These are phyloP conservation scores for Simmondsia chinensis DNA, from an alignment of 148 eudicot species.

Conservation along the genomic window DNA sequence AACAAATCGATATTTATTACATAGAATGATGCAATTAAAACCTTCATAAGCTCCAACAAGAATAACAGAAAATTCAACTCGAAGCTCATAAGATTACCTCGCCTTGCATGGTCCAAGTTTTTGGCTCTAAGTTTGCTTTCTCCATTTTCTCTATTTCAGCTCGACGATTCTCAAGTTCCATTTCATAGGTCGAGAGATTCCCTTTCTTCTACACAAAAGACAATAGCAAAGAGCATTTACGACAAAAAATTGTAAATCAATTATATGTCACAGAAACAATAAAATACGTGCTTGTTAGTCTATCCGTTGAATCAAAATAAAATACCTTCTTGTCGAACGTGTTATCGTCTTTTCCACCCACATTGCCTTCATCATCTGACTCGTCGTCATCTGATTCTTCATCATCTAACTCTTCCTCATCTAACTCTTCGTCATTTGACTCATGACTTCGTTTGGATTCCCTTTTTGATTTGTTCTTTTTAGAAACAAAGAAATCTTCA, in stretches of 20 bases:
- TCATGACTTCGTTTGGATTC: conserved; percentile 20
- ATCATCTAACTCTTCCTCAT: conserved; percentile 22
- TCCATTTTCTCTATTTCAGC: conserved; percentile 76
- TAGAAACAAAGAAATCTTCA: conserved; percentile 60
- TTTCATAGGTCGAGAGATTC: conserved; percentile 73
- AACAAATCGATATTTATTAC: no score
- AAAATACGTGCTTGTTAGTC: conserved; percentile 27
- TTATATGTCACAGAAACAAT: neutral
- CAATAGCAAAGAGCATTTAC: conserved; percentile 1
- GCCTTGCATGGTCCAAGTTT: conserved; percentile 89
- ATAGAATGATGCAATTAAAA: no score
- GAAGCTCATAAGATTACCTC: conserved; percentile 46
- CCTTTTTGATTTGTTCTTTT: conserved; percentile 36
- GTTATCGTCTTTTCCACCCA: conserved; percentile 16
- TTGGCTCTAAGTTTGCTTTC: conserved; percentile 67
- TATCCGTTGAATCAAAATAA: no score
- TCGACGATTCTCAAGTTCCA: conserved; percentile 47
- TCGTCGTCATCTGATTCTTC: conserved; percentile 4
- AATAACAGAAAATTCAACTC: no score
- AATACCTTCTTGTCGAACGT: conserved; percentile 22
- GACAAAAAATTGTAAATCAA: neutral
- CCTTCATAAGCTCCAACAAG: no score
- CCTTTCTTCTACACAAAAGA: conserved; percentile 28
- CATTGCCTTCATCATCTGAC: neutral
- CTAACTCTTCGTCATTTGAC: conserved; percentile 36